Conservation (phyloP, 2,329 filamentous ascomycete species). For the Juglanconis oblonga region DNA sequence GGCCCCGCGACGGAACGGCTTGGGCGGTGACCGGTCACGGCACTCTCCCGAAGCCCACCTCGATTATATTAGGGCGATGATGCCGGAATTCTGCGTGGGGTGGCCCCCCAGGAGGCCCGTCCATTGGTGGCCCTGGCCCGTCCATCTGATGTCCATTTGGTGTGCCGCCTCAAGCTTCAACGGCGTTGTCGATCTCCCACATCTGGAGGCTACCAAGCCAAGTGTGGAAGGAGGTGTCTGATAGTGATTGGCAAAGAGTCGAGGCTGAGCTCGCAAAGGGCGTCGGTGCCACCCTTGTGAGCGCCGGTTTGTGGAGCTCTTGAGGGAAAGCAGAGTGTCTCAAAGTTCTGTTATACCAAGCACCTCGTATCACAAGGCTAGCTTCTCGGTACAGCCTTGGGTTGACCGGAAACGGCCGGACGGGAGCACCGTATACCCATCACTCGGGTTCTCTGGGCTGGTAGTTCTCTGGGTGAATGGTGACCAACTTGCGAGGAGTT, state of each 20-base stretch:
- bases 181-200: conserved; percentile 1
- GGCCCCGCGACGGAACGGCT: conserved; percentile 12
- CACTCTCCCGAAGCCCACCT: background rate
- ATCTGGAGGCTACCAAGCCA: background rate
- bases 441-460: background rate
- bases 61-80: background rate
- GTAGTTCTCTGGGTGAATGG: too few relatives aligned
- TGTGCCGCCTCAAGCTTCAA: background rate
- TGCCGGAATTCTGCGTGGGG: background rate
- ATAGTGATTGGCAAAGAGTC: background rate
- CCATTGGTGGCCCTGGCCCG: too few relatives aligned
- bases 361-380: background rate
- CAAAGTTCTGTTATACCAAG: background rate
- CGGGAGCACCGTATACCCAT: background rate
- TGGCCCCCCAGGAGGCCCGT: background rate
- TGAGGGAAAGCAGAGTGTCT: background rate
- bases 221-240: background rate
- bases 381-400: background rate
- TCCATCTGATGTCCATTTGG: background rate
- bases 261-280: background rate
- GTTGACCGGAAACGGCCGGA: background rate
- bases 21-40: background rate
- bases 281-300: background rate
- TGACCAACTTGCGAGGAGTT: background rate
- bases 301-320: background rate